These are phyloP conservation scores for Leptosphaerulina australis DNA, from an alignment of 2,329 filamentous ascomycete genomes.

Conservation along the genomic window DNA sequence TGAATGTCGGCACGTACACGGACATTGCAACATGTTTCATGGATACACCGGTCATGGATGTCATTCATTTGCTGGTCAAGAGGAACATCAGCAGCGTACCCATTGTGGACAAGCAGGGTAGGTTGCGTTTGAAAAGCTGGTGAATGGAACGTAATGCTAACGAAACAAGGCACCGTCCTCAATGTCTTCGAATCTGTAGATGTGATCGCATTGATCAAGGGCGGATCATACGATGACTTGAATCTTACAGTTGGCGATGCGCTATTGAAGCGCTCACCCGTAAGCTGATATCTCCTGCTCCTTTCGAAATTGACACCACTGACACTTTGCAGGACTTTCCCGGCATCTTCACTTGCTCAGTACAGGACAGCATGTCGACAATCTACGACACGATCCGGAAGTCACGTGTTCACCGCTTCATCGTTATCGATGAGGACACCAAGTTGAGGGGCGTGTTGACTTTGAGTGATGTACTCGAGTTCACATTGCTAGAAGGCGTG, in stretches of 20 bases:
- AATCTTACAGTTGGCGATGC: slow-evolving; percentile 87
- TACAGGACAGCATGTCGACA: slow-evolving; percentile 89
- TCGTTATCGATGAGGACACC: slow-evolving; percentile 90
- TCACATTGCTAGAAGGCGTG: slow-evolving; percentile 83
- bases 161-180: slow-evolving; percentile 67
- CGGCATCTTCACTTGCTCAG: slow-evolving; percentile 93
- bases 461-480: slow-evolving; percentile 93
- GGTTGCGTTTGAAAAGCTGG: slow-evolving; percentile 4
- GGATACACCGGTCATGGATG: slow-evolving; percentile 89
- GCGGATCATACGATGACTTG: slow-evolving; percentile 89
- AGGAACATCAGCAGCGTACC: slow-evolving; percentile 94
- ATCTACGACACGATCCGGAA: slow-evolving; percentile 97
- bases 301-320: slow-evolving; percentile 13
- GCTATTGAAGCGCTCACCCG: slow-evolving; percentile 79
- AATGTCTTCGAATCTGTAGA: slow-evolving; percentile 99
- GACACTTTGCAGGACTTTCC: slow-evolving; percentile 74
- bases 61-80: slow-evolving; percentile 91
- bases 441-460: slow-evolving; percentile 88
- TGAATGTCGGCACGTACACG: slow-evolving; percentile 83
- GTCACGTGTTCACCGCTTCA: slow-evolving; percentile 88
- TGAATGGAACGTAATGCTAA: slow-evolving; percentile 7
- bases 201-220: slow-evolving; percentile 94
- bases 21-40: slow-evolving; percentile 83
- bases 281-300: slow-evolving; percentile 48
- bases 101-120: slow-evolving; percentile 79